Conservation (phyloP, 805 yeast species). For the Ogataea saltuana region DNA sequence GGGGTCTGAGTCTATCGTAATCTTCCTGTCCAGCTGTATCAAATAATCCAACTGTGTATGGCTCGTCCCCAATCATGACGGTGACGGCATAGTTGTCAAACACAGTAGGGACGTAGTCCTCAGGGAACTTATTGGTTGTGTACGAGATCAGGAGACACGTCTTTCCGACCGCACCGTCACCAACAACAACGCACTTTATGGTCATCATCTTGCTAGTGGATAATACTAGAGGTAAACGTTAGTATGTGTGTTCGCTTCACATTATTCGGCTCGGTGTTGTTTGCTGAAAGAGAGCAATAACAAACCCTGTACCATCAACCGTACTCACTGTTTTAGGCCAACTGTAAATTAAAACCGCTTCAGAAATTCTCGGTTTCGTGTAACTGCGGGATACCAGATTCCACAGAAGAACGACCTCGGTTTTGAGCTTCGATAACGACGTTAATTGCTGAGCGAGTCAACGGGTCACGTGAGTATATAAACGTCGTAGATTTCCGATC, state of each 20-base stretch:
- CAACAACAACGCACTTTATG: conserved; percentile 96
- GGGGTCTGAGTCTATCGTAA: conserved; percentile 94
- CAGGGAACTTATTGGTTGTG: conserved; percentile 96
- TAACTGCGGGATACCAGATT: conserved; percentile 8
- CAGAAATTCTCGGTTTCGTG: conserved; percentile 2
- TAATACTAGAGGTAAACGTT: background rate
- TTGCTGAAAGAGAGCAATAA: too few relatives aligned
- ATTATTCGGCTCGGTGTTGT: too few relatives aligned
- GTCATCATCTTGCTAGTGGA: conserved; percentile 45
- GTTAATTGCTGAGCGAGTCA: too few relatives aligned
- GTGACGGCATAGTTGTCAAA: conserved; percentile 94
- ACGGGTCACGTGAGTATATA: too few relatives aligned
- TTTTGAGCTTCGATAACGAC: background rate
- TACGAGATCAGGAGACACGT: conserved; percentile 94
- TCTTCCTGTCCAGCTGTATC: conserved; percentile 99
- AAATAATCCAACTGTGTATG: conserved; percentile 93
- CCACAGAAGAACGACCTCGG: conserved; percentile 1
- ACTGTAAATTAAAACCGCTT: conserved; percentile 1
- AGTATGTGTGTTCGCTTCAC: too few relatives aligned
- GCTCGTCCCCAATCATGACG: conserved; percentile 96
- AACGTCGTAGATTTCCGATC: too few relatives aligned
- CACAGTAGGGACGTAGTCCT: conserved; percentile 98
- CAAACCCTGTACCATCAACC: too few relatives aligned
- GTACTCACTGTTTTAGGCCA: too few relatives aligned
- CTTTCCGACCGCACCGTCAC: conserved; percentile 99